Conservation (phyloP, 169 alveolate genomes). For the Cystoisospora suis region DNA sequence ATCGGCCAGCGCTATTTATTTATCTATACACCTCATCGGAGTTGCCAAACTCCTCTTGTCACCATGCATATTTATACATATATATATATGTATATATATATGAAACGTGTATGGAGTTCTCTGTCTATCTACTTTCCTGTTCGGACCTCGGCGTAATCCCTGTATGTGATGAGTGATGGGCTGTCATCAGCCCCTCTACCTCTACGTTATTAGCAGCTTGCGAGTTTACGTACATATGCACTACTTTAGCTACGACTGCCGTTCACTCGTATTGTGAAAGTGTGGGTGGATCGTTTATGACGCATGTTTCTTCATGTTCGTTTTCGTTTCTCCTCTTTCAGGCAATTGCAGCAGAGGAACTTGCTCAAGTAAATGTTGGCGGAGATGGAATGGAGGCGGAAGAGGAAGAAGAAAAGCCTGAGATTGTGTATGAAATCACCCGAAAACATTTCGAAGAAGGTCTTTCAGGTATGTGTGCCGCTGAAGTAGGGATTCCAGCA, state of each 20-base stretch:
- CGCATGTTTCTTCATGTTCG: too few relatives aligned
- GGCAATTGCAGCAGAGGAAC: slow-evolving; percentile 84
- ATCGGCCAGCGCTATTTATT: too few relatives aligned
- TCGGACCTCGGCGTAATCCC: too few relatives aligned
- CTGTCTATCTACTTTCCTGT: neutral
- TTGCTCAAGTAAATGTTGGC: slow-evolving; percentile 70
- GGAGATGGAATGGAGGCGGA: slow-evolving; percentile 74
- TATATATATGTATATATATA: neutral
- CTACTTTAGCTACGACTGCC: too few relatives aligned
- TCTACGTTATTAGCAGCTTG: too few relatives aligned
- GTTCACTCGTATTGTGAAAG: too few relatives aligned
- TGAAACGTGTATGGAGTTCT: neutral
- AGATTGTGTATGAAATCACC: slow-evolving; percentile 89
- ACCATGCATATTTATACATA: neutral
- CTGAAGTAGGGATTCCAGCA: too few relatives aligned
- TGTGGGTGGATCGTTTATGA: too few relatives aligned
- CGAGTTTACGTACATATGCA: too few relatives aligned
- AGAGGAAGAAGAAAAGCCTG: slow-evolving; percentile 84
- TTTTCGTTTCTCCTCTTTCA: too few relatives aligned
- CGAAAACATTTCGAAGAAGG: slow-evolving; percentile 99
- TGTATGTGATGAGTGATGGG: too few relatives aligned
- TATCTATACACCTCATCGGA: neutral
- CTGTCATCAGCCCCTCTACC: too few relatives aligned
- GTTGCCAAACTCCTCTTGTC: neutral
- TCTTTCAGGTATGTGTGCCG: slow-evolving; percentile 86